Percentiles rank a stretch among this genome's conserved stretches.
phyloP scores from a whole-genome alignment of 805 yeast species.

The Candida awuae region DNA sequence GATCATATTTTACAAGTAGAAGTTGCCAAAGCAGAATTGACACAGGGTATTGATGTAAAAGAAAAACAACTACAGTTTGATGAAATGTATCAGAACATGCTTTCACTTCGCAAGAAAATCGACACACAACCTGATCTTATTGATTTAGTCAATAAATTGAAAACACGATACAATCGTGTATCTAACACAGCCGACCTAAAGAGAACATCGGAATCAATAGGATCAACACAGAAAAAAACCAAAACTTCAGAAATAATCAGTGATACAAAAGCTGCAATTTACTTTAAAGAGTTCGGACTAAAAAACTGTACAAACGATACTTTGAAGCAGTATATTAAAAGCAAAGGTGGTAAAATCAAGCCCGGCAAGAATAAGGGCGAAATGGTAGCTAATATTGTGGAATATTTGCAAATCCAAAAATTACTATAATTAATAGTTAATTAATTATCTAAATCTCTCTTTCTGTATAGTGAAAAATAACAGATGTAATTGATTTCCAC shows the following conservation, averaged over 20 bases:
- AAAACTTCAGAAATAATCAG: slow-evolving; percentile 1
- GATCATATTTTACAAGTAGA: slow-evolving; percentile 54
- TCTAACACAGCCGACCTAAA: slow-evolving; percentile 14
- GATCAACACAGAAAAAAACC: background rate
- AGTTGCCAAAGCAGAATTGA: slow-evolving; percentile 3
- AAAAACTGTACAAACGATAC: slow-evolving; percentile 7
- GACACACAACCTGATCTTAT: background rate
- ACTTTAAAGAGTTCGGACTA: slow-evolving; percentile 2
- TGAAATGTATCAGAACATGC: slow-evolving; percentile 14
- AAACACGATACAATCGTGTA: slow-evolving; percentile 18
- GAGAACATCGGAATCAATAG: slow-evolving; percentile 2
- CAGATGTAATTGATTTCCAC: no score
- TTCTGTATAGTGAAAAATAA: no score
- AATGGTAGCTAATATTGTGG: slow-evolving; percentile 34
- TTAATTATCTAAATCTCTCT: no score
- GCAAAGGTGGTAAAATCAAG: slow-evolving; percentile 30
- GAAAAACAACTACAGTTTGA: slow-evolving; percentile 19
- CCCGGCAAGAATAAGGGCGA: slow-evolving; percentile 35
- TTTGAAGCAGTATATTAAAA: slow-evolving; percentile 27
- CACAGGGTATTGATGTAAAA: slow-evolving; percentile 10
- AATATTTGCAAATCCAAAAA: slow-evolving; percentile 12
- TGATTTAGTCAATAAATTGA: slow-evolving; percentile 14
- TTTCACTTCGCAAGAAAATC: slow-evolving; percentile 13
- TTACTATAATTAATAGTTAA: background rate
- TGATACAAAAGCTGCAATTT: slow-evolving; percentile 1